These are phyloP conservation scores for Fusarium phyllophilum DNA, from an alignment of 2,329 filamentous ascomycete genomes.

Conservation along the genomic window DNA sequence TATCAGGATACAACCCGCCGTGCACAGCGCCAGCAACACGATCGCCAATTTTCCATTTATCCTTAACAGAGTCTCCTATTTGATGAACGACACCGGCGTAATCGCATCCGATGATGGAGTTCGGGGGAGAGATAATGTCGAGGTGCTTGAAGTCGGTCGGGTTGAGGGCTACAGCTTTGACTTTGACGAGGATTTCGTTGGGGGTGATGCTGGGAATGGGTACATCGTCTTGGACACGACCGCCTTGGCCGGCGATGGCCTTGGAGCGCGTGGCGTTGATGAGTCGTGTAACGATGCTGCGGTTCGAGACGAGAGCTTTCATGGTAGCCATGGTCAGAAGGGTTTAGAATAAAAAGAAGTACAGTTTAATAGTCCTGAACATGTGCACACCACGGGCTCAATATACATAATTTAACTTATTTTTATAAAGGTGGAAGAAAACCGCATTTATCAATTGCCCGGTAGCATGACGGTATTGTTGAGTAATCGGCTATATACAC, in stretches of 20 bases:
- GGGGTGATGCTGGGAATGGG: not conserved
- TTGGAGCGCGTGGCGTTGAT: not conserved
- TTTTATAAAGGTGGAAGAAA: not conserved
- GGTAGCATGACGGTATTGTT: not conserved
- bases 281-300: not conserved
- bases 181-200: not conserved
- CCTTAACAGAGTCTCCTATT: not conserved
- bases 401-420: not conserved
- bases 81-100: not conserved
- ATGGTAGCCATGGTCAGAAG: not conserved
- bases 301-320: not conserved
- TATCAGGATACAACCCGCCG: not conserved
- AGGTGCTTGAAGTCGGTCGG: not conserved
- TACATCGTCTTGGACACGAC: not conserved
- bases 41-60: not conserved
- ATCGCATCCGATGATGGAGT: not conserved
- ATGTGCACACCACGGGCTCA: too few relatives aligned
- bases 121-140: not conserved
- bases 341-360: accelerated
- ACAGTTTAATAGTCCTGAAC: not conserved
- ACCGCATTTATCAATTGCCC: not conserved
- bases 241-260: not conserved
- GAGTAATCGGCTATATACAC: not conserved
- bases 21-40: not conserved
- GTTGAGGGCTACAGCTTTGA: not conserved